Evolutionary conservation across 1,284 basidiomycete species (phyloP).

Genomic region (Prillingera fragicola): DNA sequence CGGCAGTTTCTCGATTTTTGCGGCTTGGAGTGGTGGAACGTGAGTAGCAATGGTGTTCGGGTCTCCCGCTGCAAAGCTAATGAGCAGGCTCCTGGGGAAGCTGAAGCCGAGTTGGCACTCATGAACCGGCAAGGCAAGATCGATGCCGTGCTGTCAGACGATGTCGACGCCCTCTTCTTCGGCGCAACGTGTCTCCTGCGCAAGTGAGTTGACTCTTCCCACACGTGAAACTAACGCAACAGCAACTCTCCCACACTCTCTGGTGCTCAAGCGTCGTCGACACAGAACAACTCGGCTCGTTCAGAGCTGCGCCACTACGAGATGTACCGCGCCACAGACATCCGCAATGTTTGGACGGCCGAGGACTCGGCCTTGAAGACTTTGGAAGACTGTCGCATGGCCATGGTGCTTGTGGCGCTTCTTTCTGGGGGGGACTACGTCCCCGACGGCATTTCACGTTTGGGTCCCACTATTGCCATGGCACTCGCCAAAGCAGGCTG

Average conservation of each 20-base stretch:
- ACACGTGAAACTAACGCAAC: constrained; percentile 2
- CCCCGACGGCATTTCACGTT: constrained; percentile 48
- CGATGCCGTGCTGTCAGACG: constrained; percentile 87
- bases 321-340: constrained; percentile 57
- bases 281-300: not conserved
- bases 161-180: constrained; percentile 87
- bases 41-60: constrained; percentile 44
- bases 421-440: constrained; percentile 88
- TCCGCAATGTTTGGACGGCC: constrained; percentile 37
- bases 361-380: constrained; percentile 27
- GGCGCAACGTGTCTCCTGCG: constrained; percentile 76
- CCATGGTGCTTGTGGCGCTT: constrained; percentile 77
- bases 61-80: not conserved
- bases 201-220: constrained; percentile 55
- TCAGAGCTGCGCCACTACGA: constrained; percentile 62
- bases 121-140: constrained; percentile 74
- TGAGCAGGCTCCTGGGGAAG: constrained; percentile 79
- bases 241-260: constrained; percentile 69
- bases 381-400: constrained; percentile 57
- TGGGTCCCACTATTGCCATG: constrained; percentile 46
- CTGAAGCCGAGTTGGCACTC: constrained; percentile 90
- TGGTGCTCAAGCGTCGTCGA: constrained; percentile 43
- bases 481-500: constrained; percentile 51
- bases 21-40: constrained; percentile 78
- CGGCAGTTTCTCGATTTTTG: constrained; percentile 78